A percentile compares a stretch with the other conserved stretches of the same genome.
These are phyloP conservation scores for Geotrichum ghanense DNA, from an alignment of 805 yeast species.

Conservation along the genomic window DNA sequence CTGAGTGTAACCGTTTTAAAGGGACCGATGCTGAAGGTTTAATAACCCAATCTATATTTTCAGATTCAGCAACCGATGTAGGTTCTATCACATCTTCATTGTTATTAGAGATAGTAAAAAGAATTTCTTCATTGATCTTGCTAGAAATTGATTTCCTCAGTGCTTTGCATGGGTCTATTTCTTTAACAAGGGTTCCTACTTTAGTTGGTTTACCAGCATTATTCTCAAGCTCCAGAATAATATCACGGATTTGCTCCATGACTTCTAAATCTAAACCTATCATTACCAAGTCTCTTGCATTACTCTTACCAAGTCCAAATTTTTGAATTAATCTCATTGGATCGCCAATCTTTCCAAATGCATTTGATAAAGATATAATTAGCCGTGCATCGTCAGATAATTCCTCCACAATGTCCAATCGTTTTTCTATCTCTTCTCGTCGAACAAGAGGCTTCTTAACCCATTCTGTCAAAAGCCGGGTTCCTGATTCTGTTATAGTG, in stretches of 20 bases:
- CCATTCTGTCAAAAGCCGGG: constrained; percentile 74
- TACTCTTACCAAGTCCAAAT: constrained; percentile 30
- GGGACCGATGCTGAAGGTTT: background rate
- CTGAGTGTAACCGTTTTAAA: background rate
- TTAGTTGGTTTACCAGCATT: background rate
- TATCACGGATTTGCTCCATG: constrained; percentile 23
- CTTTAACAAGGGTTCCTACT: background rate
- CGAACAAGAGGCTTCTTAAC: constrained; percentile 66
- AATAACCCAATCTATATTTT: constrained; percentile 7
- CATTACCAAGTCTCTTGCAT: constrained; percentile 34
- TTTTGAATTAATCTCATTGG: constrained; percentile 26
- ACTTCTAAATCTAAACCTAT: constrained; percentile 31
- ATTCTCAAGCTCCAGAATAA: background rate
- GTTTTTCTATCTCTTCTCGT: constrained; percentile 36
- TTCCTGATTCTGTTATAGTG: constrained; percentile 74
- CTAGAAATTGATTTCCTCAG: background rate
- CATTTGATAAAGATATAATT: constrained; percentile 47
- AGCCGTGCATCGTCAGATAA: constrained; percentile 32
- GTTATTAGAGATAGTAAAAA: background rate
- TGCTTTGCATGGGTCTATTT: background rate
- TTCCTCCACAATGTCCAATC: constrained; percentile 43
- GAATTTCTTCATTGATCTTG: constrained; percentile 1
- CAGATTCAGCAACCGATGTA: background rate
- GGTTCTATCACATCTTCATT: background rate
- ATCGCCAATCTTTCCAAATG: constrained; percentile 45